Base-by-base conservation (phyloP, 2,329 filamentous ascomycete species). In the Sphaerostilbella broomeana region DNA sequence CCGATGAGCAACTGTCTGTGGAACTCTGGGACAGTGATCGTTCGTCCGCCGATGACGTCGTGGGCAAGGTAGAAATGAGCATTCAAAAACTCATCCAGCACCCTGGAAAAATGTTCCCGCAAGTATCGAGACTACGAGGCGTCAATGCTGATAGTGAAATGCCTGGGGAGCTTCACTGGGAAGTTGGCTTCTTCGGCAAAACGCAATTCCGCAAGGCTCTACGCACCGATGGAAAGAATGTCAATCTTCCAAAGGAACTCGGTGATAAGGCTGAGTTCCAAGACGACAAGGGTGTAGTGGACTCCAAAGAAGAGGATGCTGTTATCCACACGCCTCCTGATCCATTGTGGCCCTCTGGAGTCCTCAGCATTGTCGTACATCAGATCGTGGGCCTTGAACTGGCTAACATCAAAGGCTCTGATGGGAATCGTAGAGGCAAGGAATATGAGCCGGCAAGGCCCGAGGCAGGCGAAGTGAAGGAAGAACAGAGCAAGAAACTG, bases 11-110 rank as follows among this genome's bases (percentile, higher is more conserved):
- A 56, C 72, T 97, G 4, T 90, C 87, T 8, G 81, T 97, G 48
- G 90, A 97, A 58, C 75, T 97, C 1, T 97, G 92, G 92, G 92
- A 97, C 61, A 94, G 86, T 35, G 92, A 97, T 59, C 77, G 89
- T 31, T 86, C 85, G 27, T 92, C 86, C 8, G 86, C 90, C 1
- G 92, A 97, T 56, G 92, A 97, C 52, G 84, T 95, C 31, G 88
- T 95, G 11, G 92, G 92, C 38, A 95, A 95, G 61, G 79, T 97
- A 13, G 89, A 97, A 57, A 67, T 97, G 3, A 90, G 86, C 24
- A 87, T 98, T 58, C 88, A 94, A 53, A 88, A 95, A 58, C 81
- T 98, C 67, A 94, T 97, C 43, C 84, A 94, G 54, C 59, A 95
- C 56, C 88, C 90, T 0, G 86, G 89, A 24, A 86, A 84, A 54